phyloP scores from a whole-genome alignment of 73 alveolate species.

The Paramecium pentaurelia region DNA sequence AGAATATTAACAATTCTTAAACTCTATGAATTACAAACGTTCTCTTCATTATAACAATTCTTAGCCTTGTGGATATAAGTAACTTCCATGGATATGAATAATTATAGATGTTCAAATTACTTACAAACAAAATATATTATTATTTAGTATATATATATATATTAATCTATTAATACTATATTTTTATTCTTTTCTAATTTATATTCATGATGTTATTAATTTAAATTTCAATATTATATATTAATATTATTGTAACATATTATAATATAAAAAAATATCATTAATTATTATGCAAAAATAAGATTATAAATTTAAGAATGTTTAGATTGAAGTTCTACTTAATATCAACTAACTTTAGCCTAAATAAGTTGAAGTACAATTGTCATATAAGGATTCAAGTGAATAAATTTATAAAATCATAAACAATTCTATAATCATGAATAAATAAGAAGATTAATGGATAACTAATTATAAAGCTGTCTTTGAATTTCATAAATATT shows the following conservation, averaged over 20 bases:
- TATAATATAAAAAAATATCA: background rate
- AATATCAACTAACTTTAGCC: background rate
- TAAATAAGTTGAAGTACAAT: background rate
- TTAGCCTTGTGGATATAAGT: conserved; percentile 31
- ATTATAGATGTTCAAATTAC: background rate
- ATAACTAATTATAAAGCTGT: background rate
- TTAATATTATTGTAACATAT: background rate
- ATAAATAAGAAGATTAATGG: background rate
- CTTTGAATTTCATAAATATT: background rate
- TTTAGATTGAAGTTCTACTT: background rate
- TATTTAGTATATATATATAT: background rate
- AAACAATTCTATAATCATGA: background rate
- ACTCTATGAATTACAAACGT: background rate
- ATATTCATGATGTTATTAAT: background rate
- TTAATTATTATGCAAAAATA: background rate
- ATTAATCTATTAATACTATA: too few species aligned
- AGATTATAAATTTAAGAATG: background rate
- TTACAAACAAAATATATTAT: background rate
- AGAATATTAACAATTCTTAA: background rate
- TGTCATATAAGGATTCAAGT: background rate
- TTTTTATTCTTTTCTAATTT: too few species aligned
- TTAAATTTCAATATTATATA: too few species aligned
- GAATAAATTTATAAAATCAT: background rate
- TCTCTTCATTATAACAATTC: background rate
- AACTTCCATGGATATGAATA: background rate